Evolutionary conservation across 1,284 basidiomycete species (phyloP), one percentile per base, ranked within the genome.

Genomic region (Malassezia nana): DNA sequence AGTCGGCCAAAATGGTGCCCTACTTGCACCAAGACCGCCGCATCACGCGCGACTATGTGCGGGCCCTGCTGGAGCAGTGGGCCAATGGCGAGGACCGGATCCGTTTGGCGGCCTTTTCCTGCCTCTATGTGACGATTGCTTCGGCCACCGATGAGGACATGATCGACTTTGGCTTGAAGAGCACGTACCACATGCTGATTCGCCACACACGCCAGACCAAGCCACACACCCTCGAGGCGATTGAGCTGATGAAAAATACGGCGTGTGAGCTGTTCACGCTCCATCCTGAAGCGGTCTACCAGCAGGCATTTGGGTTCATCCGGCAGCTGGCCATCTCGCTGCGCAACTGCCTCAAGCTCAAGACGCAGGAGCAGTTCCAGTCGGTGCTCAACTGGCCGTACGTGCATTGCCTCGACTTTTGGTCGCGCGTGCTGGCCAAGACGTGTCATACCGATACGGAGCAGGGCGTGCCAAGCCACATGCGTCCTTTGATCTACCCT

Each of bases 201-300:
- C 83, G 87, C 18, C 84, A 84, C 8, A 84, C 83, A 53, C 88
- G 89, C 72, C 82, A 83, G 16, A 94, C 89, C 4, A 87, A 81
- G 47, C 79, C 83, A 2, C 84, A 94, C 77, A 91, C 86, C 1
- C 79, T 98, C 12, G 89, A 91, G n/a, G 83, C 85, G 4, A 86
- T 98, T 75, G 94, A 88, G 69, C 77, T 98, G 38, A 94, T 96
- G 89, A 99, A 99, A 77, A 96, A 98, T 76, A 87, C 89, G 2
- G 91, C 91, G 0, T 85, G 86, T 0, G 90, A 94, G 74, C 79
- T 98, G 1, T 99, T 87, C 77, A 84, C 84, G 61, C 77, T 91
- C 46, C 67, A 75, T 54, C 79, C 80, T 9, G 76, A 80, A 3
- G 81, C 87, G 12, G 73, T 75, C 3, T 98, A 98, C 76, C 90